Evolutionary conservation across 768 basidiomycete genomes (phyloP), one percentile per base, ranked within the genome.

Genomic region (Mrakia gelida): DNA sequence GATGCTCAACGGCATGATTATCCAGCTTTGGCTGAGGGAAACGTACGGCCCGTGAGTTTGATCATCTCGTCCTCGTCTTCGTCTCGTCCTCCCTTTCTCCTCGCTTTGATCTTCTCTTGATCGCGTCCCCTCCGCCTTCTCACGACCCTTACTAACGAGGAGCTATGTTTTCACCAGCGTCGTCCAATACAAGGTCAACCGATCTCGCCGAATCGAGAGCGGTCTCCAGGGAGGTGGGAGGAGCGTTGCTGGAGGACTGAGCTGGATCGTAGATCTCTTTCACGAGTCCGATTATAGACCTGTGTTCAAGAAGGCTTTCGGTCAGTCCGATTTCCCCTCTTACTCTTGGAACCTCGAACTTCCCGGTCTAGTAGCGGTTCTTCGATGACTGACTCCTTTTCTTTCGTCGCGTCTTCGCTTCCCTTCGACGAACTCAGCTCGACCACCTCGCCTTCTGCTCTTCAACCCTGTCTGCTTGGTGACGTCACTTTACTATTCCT

Each of bases 301-400:
- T 10, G 75, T 76, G 11, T 76, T 76, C 67, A 8, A 18, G 67
- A 71, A 70, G 52, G 75, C 75, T 6, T 61, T 76, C n/a, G 56
- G 75, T 75, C 16, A 26, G 74, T 75, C n/a, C 52, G n/a, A 41
- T 6, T 10, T 9, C 23, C 41, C 10, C 41, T 13, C 30, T 41
- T n/a, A 16, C 26, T 16, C 61, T 26, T 65, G n/a, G n/a, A n/a
- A n/a, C n/a, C n/a, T n/a, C n/a, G n/a, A n/a, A n/a, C n/a, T n/a
- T n/a, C n/a, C n/a, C n/a, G n/a, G n/a, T n/a, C n/a, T n/a, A n/a
- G n/a, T n/a, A n/a, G n/a, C n/a, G n/a, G n/a, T n/a, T n/a, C n/a
- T n/a, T n/a, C n/a, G n/a, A n/a, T n/a, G n/a, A n/a, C n/a, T n/a
- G n/a, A n/a, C n/a, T n/a, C n/a, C n/a, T n/a, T n/a, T n/a, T n/a